Percentiles rank a stretch among this genome's conserved stretches.
Evolutionary conservation across 768 basidiomycete species (phyloP).

Genomic region (Rickenella mellea): DNA sequence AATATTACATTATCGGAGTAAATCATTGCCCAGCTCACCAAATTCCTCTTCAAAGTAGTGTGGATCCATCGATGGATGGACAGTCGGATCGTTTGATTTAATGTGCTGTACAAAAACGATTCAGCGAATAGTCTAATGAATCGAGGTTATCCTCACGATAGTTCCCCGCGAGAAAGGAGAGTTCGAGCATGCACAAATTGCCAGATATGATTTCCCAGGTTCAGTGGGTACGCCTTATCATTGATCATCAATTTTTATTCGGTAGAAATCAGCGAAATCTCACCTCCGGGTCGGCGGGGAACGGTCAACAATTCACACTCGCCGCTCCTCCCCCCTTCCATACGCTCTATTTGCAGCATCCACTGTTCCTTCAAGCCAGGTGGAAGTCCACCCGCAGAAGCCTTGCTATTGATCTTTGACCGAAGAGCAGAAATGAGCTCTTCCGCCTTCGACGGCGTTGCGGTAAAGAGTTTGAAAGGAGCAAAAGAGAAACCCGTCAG

Average conservation of each 20-base stretch:
- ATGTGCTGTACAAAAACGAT: conserved; percentile 12
- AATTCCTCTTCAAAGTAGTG: conserved; percentile 20
- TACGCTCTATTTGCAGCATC: conserved; percentile 23
- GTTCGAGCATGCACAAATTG: conserved; percentile 26
- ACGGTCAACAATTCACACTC: conserved; percentile 15
- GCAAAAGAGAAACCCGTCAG: not conserved
- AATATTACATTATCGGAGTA: not conserved
- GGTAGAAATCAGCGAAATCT: conserved; percentile 13
- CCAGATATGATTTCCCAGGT: conserved; percentile 32
- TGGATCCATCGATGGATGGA: conserved; percentile 18
- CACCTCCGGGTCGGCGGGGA: conserved; percentile 15
- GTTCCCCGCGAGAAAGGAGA: conserved; percentile 40
- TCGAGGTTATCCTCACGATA: too few species aligned
- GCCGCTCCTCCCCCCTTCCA: conserved; percentile 13
- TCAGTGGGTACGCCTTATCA: conserved; percentile 17
- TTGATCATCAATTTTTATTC: not conserved
- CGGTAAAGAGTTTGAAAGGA: not conserved
- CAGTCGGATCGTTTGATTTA: conserved; percentile 13
- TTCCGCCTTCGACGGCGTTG: not conserved
- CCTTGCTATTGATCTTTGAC: not conserved
- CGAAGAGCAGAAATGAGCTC: not conserved
- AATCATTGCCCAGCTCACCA: conserved; percentile 9
- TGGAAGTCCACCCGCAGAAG: not conserved
- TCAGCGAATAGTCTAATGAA: too few species aligned
- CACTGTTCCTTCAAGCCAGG: conserved; percentile 32